Evolutionary conservation across 352 stramenopile genomes (phyloP), one percentile per base, ranked within the genome.

Genomic region (Salisapilia sapeloensis): DNA sequence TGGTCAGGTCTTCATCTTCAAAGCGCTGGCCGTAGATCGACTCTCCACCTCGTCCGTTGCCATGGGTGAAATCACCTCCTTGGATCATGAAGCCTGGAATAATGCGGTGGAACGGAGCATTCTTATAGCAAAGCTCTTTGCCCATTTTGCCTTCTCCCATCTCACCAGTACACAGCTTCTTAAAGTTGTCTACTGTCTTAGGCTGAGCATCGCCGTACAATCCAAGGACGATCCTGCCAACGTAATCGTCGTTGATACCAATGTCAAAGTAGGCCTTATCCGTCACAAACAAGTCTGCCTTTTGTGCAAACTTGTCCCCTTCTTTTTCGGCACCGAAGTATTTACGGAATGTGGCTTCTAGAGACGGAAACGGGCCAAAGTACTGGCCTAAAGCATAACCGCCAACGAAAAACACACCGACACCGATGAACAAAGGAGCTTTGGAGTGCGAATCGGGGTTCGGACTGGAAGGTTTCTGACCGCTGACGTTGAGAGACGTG

Each of bases 71-170:
- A 50, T 97, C 91, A 13, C 91, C 85, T 30, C 89, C 92, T 56
- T 97, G 83, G 35, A 85, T 85, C 83, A 92, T 94, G 54, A 93
- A 94, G 26, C 87, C 67, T 2, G 82, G 91, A 50, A 99, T 97
- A 25, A 98, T 94, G 27, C 94, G 75, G 63, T 99, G 94, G 61
- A 99, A 98, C 1, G 43, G 53, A 22, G 60, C 62, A 38, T 50
- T 86, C 51, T 97, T 97, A 66, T 92, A 98, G 61, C 96, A 87
- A 7, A 99, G 60, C 14, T 83, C 62, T 46, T 97, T 97, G n/a
- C 92, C 91, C 4, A 61, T 72, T 28, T 67, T 67, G 12, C 83
- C 86, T 14, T 41, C 33, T 3, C 62, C 63, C 15, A 59, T 57
- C 36, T 92, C 77, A 15, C 77, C 77, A 5, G 72, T 71, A 52